Percentiles rank a stretch among this genome's conserved stretches.
phyloP scores from a whole-genome alignment of 2,329 filamentous ascomycete genomes.

The Ophiostoma ips region DNA sequence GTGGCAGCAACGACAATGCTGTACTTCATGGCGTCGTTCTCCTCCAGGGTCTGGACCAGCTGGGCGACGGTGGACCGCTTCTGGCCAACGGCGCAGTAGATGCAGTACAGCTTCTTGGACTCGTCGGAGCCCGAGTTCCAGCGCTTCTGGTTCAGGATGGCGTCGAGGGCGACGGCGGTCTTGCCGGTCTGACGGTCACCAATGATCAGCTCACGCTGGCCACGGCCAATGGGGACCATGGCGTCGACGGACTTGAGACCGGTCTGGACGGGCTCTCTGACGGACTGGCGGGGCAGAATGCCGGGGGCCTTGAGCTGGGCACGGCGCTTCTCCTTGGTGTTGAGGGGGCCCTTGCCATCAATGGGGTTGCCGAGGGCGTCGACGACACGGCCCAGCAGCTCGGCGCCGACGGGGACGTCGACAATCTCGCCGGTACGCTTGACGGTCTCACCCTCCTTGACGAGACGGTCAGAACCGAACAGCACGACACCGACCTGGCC shows the following conservation, averaged over 20 bases:
- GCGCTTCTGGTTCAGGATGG: constrained; percentile 98
- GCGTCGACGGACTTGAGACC: constrained; percentile 98
- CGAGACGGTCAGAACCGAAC: constrained; percentile 99
- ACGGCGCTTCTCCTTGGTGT: constrained; percentile 83
- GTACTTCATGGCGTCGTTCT: constrained; percentile 99
- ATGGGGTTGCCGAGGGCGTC: constrained; percentile 99
- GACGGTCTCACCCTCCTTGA: constrained; percentile 98
- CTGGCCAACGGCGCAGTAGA: constrained; percentile 98
- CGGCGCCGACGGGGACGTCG: constrained; percentile 85
- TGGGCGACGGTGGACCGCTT: constrained; percentile 99
- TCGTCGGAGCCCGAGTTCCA: constrained; percentile 86
- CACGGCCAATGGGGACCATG: constrained; percentile 99
- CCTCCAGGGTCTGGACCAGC: constrained; percentile 98
- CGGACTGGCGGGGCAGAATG: constrained; percentile 91
- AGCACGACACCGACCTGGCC: constrained; percentile 99
- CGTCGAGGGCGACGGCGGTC: constrained; percentile 94
- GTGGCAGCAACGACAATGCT: constrained; percentile 86
- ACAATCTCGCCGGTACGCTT: constrained; percentile 99
- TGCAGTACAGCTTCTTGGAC: constrained; percentile 97
- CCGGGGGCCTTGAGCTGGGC: constrained; percentile 97
- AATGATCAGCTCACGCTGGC: constrained; percentile 99
- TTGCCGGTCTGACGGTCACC: constrained; percentile 99
- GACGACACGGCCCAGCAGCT: constrained; percentile 93
- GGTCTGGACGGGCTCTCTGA: constrained; percentile 98
- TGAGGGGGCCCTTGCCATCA: constrained; percentile 96